Base-by-base conservation (phyloP, 2,329 filamentous ascomycete species). In the Arthrocladium fulminans region DNA sequence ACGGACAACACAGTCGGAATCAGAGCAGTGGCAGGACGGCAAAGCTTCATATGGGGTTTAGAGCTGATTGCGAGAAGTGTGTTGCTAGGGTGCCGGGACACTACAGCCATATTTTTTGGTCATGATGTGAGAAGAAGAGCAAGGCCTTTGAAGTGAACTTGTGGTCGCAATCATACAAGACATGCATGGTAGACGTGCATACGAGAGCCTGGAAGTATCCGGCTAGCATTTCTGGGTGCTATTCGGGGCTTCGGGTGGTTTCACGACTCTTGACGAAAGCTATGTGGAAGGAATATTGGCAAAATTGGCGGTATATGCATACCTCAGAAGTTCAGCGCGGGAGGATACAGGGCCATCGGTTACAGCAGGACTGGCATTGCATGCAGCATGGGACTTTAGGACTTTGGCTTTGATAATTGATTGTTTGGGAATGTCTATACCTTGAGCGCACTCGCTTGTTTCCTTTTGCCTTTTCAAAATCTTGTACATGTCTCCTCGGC, bases 31-130 rank as follows among this genome's bases (percentile, higher is more conserved):
- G 42, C 1, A 51, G 53, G 25, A 54, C 49, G 17, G 55, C 54
- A 22, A 80, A 76, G 52, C 83, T 88, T 63, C 85, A 83, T 59
- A 87, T 88, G 78, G 85, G 85, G 44, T 88, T 83, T 67, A 73
- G 84, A 54, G 75, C 81, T 10, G 84, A 87, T 64, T 89, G 85
- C 62, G 84, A 88, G 52, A 88, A 88, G 65, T 89, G 85, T 66
- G 76, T 75, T 38, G 73, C 77, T 61, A 84, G 81, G 61, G 82
- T 87, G 6, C 84, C 85, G 0, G 85, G 85, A 1, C 85, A 89
- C 62, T 88, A 87, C 61, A 88, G 84, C 60, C 85, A 89, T 65
- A 86, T 88, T 51, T 80, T 87, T 54, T 61, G 63, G 45, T 51
- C 57, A 3, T 59, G 51, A 59, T n/a, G n/a, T n/a, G n/a, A n/a